A percentile compares a stretch with the other conserved stretches of the same genome.
These are phyloP conservation scores for Solioccasus polychromus DNA, from an alignment of 768 basidiomycete genomes.

Conservation along the genomic window DNA sequence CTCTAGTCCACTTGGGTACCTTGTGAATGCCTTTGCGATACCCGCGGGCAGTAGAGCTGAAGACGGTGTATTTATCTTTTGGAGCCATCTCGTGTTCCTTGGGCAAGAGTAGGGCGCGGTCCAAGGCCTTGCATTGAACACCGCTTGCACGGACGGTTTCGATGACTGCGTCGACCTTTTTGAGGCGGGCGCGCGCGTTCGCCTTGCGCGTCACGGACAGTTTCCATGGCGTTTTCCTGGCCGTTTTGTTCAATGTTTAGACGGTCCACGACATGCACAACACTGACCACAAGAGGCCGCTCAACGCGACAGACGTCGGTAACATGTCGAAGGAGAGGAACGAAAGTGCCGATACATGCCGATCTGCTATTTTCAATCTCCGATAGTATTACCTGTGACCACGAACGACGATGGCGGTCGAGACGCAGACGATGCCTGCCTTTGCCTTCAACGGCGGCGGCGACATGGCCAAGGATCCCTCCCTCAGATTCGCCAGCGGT, in stretches of 20 bases:
- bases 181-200: constrained; percentile 83
- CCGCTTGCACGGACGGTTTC: constrained; percentile 83
- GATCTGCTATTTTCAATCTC: constrained; percentile 25
- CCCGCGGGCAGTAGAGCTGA: constrained; percentile 61
- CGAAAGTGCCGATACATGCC: constrained; percentile 22
- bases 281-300: constrained; percentile 82
- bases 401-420: constrained; percentile 45
- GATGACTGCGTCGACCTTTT: constrained; percentile 92
- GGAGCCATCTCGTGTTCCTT: constrained; percentile 92
- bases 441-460: constrained; percentile 38
- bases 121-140: constrained; percentile 67
- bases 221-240: constrained; percentile 94
- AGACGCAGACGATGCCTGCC: constrained; percentile 36
- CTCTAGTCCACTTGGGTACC: constrained; percentile 96
- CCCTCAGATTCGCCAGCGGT: constrained; percentile 66
- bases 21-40: constrained; percentile 97
- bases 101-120: constrained; percentile 75
- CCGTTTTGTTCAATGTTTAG: constrained; percentile 1
- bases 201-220: constrained; percentile 90
- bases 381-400: constrained; percentile 22
- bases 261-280: background rate
- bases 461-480: constrained; percentile 38
- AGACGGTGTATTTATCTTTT: constrained; percentile 94
- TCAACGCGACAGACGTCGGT: constrained; percentile 57
- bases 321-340: constrained; percentile 53